Evolutionary conservation across 768 basidiomycete genomes (phyloP).

Genomic region (Podaxis pistillaris): DNA sequence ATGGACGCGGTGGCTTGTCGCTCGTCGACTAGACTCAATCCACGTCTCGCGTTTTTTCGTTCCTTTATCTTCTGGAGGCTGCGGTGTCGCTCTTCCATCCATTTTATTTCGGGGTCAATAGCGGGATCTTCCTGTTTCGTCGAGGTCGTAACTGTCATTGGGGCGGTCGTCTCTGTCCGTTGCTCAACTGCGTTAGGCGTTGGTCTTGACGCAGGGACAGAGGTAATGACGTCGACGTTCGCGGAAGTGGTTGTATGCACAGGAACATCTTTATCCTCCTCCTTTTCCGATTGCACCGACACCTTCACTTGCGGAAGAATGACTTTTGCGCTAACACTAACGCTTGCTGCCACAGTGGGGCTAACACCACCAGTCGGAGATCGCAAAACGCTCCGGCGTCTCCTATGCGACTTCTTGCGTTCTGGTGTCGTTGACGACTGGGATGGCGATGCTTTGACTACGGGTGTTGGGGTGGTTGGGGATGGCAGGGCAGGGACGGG

Average conservation of each 20-base stretch:
- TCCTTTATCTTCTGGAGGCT: constrained; percentile 27
- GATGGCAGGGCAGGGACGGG: neutral
- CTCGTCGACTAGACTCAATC: constrained; percentile 7
- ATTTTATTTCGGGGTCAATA: constrained; percentile 15
- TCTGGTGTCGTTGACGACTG: neutral
- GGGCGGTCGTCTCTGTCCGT: neutral
- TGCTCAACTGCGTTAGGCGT: too few species aligned
- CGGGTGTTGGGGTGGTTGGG: neutral
- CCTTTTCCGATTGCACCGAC: neutral
- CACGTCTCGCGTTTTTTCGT: constrained; percentile 28
- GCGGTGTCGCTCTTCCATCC: constrained; percentile 31
- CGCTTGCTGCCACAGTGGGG: neutral
- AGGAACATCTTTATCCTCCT: neutral
- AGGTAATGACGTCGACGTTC: neutral
- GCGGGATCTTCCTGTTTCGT: neutral
- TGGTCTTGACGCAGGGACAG: neutral
- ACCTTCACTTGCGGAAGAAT: neutral
- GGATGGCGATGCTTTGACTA: neutral
- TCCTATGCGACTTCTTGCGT: neutral
- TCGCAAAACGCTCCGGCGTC: neutral
- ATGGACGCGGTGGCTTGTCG: constrained; percentile 1
- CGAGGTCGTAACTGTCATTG: constrained; percentile 3
- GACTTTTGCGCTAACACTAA: neutral
- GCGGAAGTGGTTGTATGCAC: neutral
- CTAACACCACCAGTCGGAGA: neutral